Evolutionary conservation across 352 stramenopile genomes (phyloP).

Genomic region (Pythium grandisporangium): DNA sequence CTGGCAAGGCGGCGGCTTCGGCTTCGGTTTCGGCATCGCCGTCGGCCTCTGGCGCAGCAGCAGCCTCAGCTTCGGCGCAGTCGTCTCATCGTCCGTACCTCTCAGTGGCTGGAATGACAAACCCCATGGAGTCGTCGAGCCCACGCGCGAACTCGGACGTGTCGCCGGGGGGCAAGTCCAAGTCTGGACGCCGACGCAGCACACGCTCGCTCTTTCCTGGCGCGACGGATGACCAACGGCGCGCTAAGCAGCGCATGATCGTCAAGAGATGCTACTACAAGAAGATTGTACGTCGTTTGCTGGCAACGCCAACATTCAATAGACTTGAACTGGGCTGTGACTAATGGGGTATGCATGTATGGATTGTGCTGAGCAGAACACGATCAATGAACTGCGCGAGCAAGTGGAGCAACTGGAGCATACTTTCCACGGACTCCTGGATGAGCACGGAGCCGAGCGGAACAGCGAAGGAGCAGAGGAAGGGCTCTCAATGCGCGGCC

Average conservation of each 20-base stretch:
- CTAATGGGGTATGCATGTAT: too few relatives aligned
- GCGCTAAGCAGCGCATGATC: slow-evolving; percentile 60
- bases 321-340: too few relatives aligned
- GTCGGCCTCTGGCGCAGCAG: not conserved
- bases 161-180: not conserved
- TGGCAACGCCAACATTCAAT: too few relatives aligned
- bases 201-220: slow-evolving; percentile 32
- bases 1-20: not conserved
- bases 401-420: slow-evolving; percentile 23
- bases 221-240: slow-evolving; percentile 37
- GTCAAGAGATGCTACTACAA: slow-evolving; percentile 76
- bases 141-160: slow-evolving; percentile 7
- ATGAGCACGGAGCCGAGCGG: slow-evolving; percentile 7
- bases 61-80: not conserved
- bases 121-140: slow-evolving; percentile 5
- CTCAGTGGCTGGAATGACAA: slow-evolving; percentile 9
- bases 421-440: slow-evolving; percentile 6
- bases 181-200: slow-evolving; percentile 17
- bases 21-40: too few relatives aligned
- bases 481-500: not conserved
- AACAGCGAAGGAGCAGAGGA: not conserved
- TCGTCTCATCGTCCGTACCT: slow-evolving; percentile 6
- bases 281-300: slow-evolving; percentile 71
- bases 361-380: slow-evolving; percentile 33
- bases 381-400: slow-evolving; percentile 49